Base-by-base conservation (phyloP, 2,329 filamentous ascomycete genomes). In the Diplocarpon mali region DNA sequence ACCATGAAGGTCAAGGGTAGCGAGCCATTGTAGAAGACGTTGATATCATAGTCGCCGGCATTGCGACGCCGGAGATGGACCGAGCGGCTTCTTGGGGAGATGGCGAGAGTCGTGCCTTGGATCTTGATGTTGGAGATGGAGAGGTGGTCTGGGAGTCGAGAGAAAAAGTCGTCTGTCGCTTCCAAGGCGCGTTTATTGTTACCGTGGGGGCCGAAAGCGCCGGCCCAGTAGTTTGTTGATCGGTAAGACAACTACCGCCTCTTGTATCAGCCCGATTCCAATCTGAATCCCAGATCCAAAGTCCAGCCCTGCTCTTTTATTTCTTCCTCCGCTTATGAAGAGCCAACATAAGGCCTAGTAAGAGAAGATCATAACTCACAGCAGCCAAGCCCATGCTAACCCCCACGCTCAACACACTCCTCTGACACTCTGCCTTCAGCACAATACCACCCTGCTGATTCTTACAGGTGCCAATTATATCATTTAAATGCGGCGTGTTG, bases 1-100 rank as follows among this genome's bases (percentile, higher is more conserved):
- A 46, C 35, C 29, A 46, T 42, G 17, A 46, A 46, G 6, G 35
- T 42, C 28, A 46, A 32, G 8, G 44, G 44, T 5, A 46, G 17
- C 11, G 28, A 34, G 11, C 35, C 39, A n/a, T 46, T 46, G 35
- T 46, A 46, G 11, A 38, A 39, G 5, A 42, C 39, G 13, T 27
- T 35, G 14, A 38, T 42, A 17, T 42, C 44, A 3, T 35, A 14
- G 1, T 35, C 35, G 5, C 27, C 29, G 3, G 38, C 11, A 24
- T 46, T 42, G 1, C 16, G 17, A 12, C 35, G 34, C 16, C 37
- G 34, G 5, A 39, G 15, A 39, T 24, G 20, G 20, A 24, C 7
- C 20, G 42, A 39, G 13, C 10, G 31, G 11, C 32, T 37, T 1
- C 13, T 6, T 1, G 30, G 35, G 14, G 24, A 20, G 8, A 24